Base-by-base conservation (phyloP, 257 asterid genomes). In the Nicotiana noctiflora region DNA sequence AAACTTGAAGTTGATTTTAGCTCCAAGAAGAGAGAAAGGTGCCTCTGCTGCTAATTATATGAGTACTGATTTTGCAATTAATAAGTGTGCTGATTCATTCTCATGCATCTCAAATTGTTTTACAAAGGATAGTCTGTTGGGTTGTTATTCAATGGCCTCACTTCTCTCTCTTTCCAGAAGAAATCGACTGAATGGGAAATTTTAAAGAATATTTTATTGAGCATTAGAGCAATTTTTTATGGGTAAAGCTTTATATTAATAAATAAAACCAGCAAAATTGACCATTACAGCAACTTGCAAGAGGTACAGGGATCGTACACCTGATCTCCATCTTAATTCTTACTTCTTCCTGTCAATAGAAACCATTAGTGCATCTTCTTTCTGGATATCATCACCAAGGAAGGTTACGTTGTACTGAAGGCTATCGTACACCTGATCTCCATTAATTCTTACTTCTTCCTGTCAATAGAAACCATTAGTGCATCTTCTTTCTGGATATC, bases 1-100 rank as follows among this genome's bases (percentile, higher is more conserved):
- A 94, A 85, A 90, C 83, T 96, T 88, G 98, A 96, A 91, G 98
- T 92, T 82, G 99, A 96, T 87, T 96, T 96, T 89, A 94, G 92
- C 90, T 85, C 98, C 63, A 96, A 96, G 91, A 96, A 94, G 88
- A 92, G 98, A 89, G 99, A 96, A 89, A 91, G 98, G 99, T 96
- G 85, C 80, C 23, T 29, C 49, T 75, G 75, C 63, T 82, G 34
- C 32, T 44, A 72, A 67, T 78, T 53, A 21, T 63, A 52, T 74
- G 60, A 0, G 44, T 23, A 46, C 61, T 23, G 25, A 68, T 72
- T 55, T 40, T 44, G 81, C 74, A 57, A 57, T 70, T 44, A 67
- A 31, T 56, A 31, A 27, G 17, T 40, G 70, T 56, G 23, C 64
- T 75, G 14, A 70, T 57, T 31, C 21, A 12, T 57, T 49, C 5